phyloP scores from a whole-genome alignment of 169 alveolate genomes.

The Plasmodium sp. region DNA sequence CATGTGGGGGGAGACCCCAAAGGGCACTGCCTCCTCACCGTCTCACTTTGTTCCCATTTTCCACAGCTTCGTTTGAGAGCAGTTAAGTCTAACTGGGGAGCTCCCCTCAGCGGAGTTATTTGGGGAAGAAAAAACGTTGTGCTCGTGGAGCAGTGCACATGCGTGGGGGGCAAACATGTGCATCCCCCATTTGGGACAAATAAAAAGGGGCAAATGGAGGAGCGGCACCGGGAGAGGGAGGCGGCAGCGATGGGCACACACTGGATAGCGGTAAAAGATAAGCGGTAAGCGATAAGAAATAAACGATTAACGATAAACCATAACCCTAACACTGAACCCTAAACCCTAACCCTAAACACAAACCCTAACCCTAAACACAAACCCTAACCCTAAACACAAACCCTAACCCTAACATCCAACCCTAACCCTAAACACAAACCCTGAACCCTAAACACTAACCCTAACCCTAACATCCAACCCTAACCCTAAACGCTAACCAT shows the following conservation, averaged over 20 bases:
- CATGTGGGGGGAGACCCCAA: not conserved
- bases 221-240: not conserved
- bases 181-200: not conserved
- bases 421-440: not conserved
- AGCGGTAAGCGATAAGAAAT: no score
- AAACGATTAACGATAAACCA: no score
- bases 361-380: no score
- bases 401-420: not conserved
- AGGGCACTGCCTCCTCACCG: not conserved
- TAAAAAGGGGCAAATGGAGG: not conserved
- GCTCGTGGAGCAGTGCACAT: not conserved
- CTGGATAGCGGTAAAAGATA: no score
- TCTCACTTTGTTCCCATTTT: not conserved
- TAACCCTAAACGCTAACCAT: not conserved
- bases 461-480: no score
- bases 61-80: not conserved
- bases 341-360: no score
- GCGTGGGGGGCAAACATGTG: not conserved
- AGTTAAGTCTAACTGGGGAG: not conserved
- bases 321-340: no score
- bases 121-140: not conserved
- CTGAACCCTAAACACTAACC: not conserved
- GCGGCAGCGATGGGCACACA: not conserved
- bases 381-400: not conserved
- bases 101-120: not conserved